phyloP scores from a whole-genome alignment of 208 protist species.

The Angomonas desouzai region DNA sequence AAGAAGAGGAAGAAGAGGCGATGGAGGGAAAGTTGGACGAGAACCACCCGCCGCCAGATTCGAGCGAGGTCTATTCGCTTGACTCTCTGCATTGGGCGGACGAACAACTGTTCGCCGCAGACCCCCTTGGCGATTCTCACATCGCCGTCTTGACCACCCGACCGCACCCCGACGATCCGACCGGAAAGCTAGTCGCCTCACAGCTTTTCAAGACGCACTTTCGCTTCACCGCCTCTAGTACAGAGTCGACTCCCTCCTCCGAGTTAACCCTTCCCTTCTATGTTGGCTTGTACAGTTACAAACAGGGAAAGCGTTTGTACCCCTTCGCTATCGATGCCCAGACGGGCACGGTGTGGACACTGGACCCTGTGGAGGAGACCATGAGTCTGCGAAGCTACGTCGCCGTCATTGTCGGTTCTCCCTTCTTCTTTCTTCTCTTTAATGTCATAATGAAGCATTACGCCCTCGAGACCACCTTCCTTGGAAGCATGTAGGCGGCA shows the following conservation, averaged over 20 bases:
- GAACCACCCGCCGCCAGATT: no score
- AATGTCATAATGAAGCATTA: slow-evolving; percentile 14
- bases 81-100: background rate
- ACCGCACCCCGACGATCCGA: slow-evolving; percentile 2
- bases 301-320: slow-evolving; percentile 12
- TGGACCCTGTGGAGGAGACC: background rate
- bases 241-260: slow-evolving; percentile 6
- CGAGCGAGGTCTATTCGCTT: background rate
- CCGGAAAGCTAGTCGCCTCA: slow-evolving; percentile 14
- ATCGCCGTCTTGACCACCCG: slow-evolving; percentile 8
- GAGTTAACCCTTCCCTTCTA: slow-evolving; percentile 26
- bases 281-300: slow-evolving; percentile 26
- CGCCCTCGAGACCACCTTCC: background rate
- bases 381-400: background rate
- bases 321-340: slow-evolving; percentile 39
- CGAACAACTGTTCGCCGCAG: slow-evolving; percentile 22
- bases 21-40: background rate
- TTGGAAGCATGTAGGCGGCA: background rate
- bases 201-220: slow-evolving; percentile 27
- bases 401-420: slow-evolving; percentile 23
- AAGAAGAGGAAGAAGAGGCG: background rate
- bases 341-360: slow-evolving; percentile 20
- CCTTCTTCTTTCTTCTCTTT: slow-evolving; percentile 28
- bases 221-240: slow-evolving; percentile 15
- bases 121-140: background rate